Base-by-base conservation (phyloP, 352 stramenopile genomes). In the Globisporangium megalacanthum region DNA sequence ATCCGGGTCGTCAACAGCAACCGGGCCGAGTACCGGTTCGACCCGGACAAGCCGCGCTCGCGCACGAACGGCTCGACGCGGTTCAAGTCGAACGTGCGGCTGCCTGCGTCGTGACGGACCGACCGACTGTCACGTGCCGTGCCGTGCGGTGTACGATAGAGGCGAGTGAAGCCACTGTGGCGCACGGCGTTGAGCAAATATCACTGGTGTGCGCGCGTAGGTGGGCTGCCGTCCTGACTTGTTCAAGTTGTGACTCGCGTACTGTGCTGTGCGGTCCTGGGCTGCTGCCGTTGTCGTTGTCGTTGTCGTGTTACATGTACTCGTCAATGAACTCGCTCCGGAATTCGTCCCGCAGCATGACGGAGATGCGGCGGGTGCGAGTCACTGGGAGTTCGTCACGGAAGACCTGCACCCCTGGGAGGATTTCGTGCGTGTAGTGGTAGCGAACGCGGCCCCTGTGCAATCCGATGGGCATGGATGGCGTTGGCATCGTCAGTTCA, bases 391-490 rank as follows among this genome's bases (percentile, higher is more conserved):
- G 49, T 35, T 82, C 39, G 35, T 60, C 64, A 58, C 64, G 62
- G 53, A 90, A 92, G 9, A 73, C 46, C 49, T 91, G 82, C 22
- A 61, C 49, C 39, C 77, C 80, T 8, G 80, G 80, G 5, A 94
- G 64, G 49, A 94, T 90, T 70, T 92, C 82, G 66, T 94, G 84
- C 47, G 80, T 90, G 75, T 94, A 94, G 64, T 90, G 71, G 62
- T 91, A 94, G 31, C 84, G 84, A 46, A 94, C 68, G 37, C 84
- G 77, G 14, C 80, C 84, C 0, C 79, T 89, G 35, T 13, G 22
- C 14, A 29, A 29, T 29, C 2, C 25, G 25, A 29, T 29, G 25
- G 25, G 1, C 25, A 4, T 29, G 25, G 14, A 25, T 13, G 31
- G 8, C 33, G 5, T 4, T 37, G 4, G 10, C 35, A 39, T 39